phyloP scores from a whole-genome alignment of 2,329 filamentous ascomycete genomes.

The Exophiala bonariae region DNA sequence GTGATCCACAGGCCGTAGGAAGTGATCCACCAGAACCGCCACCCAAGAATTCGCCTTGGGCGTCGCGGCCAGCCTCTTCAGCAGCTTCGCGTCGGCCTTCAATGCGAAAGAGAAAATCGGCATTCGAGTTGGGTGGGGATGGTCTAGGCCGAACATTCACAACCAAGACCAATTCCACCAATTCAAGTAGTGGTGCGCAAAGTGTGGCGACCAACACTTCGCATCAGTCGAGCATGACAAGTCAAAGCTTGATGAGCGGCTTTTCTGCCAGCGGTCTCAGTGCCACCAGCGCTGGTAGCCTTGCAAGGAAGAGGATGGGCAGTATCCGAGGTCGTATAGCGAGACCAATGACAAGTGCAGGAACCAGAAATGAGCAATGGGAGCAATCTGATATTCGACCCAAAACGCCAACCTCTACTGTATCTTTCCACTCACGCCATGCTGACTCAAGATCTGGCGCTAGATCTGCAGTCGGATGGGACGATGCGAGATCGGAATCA shows the following conservation, averaged over 20 bases:
- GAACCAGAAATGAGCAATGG: constrained; percentile 39
- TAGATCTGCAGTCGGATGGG: constrained; percentile 66
- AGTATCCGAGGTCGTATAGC: constrained; percentile 31
- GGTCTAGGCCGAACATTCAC: constrained; percentile 78
- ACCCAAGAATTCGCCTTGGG: constrained; percentile 52
- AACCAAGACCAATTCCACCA: constrained; percentile 82
- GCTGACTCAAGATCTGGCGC: constrained; percentile 64
- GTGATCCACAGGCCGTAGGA: constrained; percentile 49
- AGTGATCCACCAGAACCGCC: constrained; percentile 62
- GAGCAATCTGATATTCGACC: constrained; percentile 38
- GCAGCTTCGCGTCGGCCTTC: constrained; percentile 39
- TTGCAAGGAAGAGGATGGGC: constrained; percentile 65
- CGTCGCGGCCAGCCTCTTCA: constrained; percentile 43
- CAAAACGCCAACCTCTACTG: constrained; percentile 64
- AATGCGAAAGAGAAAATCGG: constrained; percentile 47
- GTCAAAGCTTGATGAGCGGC: constrained; percentile 90
- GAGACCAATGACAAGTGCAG: constrained; percentile 47
- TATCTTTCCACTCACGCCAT: constrained; percentile 83
- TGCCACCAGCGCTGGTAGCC: constrained; percentile 90
- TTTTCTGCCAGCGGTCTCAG: constrained; percentile 87
- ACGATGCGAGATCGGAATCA: constrained; percentile 41
- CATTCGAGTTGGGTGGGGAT: constrained; percentile 72
- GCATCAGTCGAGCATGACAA: constrained; percentile 73
- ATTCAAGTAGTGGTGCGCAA: constrained; percentile 70
- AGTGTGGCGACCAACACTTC: constrained; percentile 66